These are phyloP conservation scores for Mentha longifolia DNA, from an alignment of 257 asterid genomes.

Conservation along the genomic window DNA sequence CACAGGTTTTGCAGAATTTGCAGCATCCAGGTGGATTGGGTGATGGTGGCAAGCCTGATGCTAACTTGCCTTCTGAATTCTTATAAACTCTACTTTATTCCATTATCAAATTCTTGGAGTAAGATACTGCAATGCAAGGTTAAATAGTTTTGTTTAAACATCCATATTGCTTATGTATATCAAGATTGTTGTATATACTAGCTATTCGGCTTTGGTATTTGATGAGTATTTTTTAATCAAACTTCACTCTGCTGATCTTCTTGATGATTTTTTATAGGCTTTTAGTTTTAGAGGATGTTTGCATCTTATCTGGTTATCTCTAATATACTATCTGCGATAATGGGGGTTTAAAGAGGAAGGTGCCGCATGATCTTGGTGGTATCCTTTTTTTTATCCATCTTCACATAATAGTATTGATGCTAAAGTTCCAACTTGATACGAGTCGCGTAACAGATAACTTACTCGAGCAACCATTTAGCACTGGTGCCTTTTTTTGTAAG, in stretches of 20 bases:
- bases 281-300: conserved; percentile 5
- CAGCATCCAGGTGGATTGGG: conserved; percentile 76
- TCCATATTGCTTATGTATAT: conserved; percentile 31
- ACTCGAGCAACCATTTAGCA: conserved; percentile 1
- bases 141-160: conserved; percentile 24
- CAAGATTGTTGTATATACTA: conserved; percentile 33
- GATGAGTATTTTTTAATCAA: conserved; percentile 27
- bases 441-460: not conserved
- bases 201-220: conserved; percentile 10
- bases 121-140: conserved; percentile 26
- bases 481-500: not conserved
- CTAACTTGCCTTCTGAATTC: conserved; percentile 73
- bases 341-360: conserved; percentile 1
- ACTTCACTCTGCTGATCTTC: not conserved
- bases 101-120: conserved; percentile 15
- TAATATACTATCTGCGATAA: conserved; percentile 1
- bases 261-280: not conserved
- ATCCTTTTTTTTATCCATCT: not conserved
- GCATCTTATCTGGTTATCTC: not conserved
- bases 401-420: too few relatives aligned
- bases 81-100: conserved; percentile 49
- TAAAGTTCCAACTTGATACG: not conserved
- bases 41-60: conserved; percentile 68
- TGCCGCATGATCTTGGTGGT: conserved; percentile 12
- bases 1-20: conserved; percentile 82